phyloP scores from a whole-genome alignment of 495 filamentous ascomycete species.

The Penicillium atrosanguineum region DNA sequence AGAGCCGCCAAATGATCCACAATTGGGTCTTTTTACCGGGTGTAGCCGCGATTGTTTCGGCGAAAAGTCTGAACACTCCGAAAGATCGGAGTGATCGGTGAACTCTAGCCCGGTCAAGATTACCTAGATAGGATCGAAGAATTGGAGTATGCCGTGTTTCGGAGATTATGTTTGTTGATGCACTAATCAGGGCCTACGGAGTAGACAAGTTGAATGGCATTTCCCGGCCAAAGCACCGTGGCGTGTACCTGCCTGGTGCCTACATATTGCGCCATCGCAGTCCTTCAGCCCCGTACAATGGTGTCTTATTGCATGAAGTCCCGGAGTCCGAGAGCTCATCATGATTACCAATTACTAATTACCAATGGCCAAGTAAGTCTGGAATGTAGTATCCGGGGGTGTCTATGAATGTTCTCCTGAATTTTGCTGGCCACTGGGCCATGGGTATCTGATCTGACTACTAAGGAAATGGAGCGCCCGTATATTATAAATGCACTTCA shows the following conservation, averaged over 20 bases:
- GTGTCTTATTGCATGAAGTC: not conserved
- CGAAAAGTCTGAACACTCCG: constrained; percentile 17
- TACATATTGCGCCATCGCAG: not conserved
- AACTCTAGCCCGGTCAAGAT: constrained; percentile 1
- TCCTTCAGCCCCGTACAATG: not conserved
- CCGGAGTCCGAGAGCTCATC: not conserved
- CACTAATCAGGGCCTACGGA: not conserved
- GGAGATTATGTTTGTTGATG: not conserved
- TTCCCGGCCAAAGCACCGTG: too few species aligned
- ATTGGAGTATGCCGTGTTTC: not conserved
- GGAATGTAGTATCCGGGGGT: not conserved
- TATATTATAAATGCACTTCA: constrained; percentile 14
- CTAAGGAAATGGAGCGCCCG: constrained; percentile 9
- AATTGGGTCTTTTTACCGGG: constrained; percentile 9
- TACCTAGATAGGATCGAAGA: not conserved
- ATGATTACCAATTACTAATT: not conserved
- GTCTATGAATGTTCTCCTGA: constrained; percentile 1
- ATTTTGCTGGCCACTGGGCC: constrained; percentile 6
- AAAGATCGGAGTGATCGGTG: constrained; percentile 24
- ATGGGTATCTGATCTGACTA: constrained; percentile 24
- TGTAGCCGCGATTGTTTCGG: constrained; percentile 18
- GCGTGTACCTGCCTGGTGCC: not conserved
- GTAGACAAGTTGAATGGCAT: too few species aligned
- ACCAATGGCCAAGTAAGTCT: too few species aligned
- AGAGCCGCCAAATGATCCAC: constrained; percentile 15